Percentiles rank a stretch among this genome's conserved stretches.
These are phyloP conservation scores for Heliocybe sulcata DNA, from an alignment of 1,284 basidiomycete genomes.

Conservation along the genomic window DNA sequence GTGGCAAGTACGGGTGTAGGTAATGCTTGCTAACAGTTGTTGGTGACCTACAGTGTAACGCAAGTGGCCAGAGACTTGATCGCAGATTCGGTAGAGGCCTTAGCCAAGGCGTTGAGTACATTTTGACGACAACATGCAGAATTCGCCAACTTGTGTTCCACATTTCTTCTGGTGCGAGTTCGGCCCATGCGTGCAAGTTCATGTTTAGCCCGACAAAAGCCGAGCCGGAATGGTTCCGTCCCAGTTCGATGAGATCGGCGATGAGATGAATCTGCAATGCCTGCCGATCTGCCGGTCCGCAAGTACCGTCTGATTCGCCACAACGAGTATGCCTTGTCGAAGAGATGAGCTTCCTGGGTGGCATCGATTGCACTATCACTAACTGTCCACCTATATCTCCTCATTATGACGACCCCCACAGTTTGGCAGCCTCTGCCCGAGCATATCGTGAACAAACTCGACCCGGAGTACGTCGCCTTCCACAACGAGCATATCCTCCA, in stretches of 20 bases:
- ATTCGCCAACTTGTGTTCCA: neutral
- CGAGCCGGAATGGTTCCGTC: neutral
- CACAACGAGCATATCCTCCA: conserved; percentile 44
- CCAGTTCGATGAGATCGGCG: no score
- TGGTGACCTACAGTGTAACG: conserved; percentile 29
- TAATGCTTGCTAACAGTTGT: neutral
- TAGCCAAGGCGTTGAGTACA: conserved; percentile 34
- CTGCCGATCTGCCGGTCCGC: neutral
- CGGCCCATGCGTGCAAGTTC: no score
- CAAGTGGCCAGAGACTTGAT: conserved; percentile 44
- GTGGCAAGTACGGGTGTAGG: no score
- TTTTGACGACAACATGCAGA: neutral
- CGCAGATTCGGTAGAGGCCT: conserved; percentile 42
- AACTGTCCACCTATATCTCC: no score
- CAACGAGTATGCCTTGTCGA: no score
- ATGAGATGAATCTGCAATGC: neutral
- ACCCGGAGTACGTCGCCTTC: conserved; percentile 57
- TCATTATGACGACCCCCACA: neutral
- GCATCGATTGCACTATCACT: no score
- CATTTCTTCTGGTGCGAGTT: neutral
- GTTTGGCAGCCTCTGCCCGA: conserved; percentile 41
- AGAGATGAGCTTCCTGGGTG: no score
- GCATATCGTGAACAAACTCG: conserved; percentile 44
- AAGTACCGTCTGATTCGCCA: no score
- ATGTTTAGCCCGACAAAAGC: no score